phyloP scores from a whole-genome alignment of 805 yeast species.

The Lipomyces lipofer region DNA sequence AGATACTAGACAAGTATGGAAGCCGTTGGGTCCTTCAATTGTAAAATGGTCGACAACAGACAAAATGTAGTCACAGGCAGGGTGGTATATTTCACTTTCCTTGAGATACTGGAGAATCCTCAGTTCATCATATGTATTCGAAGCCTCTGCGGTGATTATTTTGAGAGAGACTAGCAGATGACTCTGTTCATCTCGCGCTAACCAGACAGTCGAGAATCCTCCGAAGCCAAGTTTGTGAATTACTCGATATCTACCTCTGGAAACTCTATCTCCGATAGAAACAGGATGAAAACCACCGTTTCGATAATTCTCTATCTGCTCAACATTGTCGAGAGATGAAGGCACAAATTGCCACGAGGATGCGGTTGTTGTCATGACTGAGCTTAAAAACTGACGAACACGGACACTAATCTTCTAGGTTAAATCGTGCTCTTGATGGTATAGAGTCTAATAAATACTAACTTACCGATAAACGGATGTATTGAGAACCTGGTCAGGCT shows the following conservation, averaged over 20 bases:
- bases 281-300: not conserved
- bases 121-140: not conserved
- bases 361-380: not conserved
- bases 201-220: not conserved
- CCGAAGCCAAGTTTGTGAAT: not conserved
- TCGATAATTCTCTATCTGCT: not conserved
- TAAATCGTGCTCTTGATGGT: not conserved
- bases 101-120: not conserved
- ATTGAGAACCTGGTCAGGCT: not conserved
- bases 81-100: not conserved
- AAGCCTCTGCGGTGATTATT: not conserved
- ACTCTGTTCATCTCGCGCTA: not conserved
- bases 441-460: not conserved
- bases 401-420: not conserved
- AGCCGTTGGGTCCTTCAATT: not conserved
- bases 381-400: not conserved
- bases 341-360: not conserved
- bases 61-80: not conserved
- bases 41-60: not conserved
- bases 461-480: not conserved
- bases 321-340: not conserved
- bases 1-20: not conserved
- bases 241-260: not conserved
- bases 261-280: not conserved
- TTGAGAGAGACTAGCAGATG: not conserved